phyloP scores from a whole-genome alignment of 148 eudicot species.

The Simmondsia chinensis region DNA sequence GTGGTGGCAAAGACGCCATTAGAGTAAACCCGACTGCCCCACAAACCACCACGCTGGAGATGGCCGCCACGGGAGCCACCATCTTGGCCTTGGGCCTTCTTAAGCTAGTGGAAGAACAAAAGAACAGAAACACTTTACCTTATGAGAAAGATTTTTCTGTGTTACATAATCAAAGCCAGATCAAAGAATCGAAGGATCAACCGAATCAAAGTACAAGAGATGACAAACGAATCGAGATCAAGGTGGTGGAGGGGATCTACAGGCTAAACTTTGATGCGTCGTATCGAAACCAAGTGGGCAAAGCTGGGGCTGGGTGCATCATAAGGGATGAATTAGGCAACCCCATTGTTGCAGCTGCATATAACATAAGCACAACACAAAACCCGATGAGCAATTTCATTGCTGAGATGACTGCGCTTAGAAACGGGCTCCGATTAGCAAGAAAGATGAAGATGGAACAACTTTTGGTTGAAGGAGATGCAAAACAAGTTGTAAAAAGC shows the following conservation, averaged over 20 bases:
- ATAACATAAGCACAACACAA: neutral
- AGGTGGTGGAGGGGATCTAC: neutral
- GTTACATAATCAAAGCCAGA: no score
- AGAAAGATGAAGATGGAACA: neutral
- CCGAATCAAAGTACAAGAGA: no score
- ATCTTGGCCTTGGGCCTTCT: no score
- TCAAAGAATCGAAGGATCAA: no score
- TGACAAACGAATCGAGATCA: no score
- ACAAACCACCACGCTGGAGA: no score
- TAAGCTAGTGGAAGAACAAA: no score
- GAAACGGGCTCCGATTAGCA: neutral
- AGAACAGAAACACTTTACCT: no score
- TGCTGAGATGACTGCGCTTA: slow-evolving; percentile 4
- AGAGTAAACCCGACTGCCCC: no score
- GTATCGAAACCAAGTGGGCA: neutral
- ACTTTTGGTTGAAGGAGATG: neutral
- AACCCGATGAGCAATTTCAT: neutral
- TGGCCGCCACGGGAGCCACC: no score
- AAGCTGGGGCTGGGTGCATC: slow-evolving; percentile 8
- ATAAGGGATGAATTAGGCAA: slow-evolving; percentile 7
- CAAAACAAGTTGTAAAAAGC: neutral
- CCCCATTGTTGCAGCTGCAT: slow-evolving; percentile 5
- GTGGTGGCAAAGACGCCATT: no score
- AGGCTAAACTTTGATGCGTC: slow-evolving; percentile 10
- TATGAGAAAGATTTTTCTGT: no score